Base-by-base conservation (phyloP, 2,329 filamentous ascomycete species). In the Phialophora expanda region DNA sequence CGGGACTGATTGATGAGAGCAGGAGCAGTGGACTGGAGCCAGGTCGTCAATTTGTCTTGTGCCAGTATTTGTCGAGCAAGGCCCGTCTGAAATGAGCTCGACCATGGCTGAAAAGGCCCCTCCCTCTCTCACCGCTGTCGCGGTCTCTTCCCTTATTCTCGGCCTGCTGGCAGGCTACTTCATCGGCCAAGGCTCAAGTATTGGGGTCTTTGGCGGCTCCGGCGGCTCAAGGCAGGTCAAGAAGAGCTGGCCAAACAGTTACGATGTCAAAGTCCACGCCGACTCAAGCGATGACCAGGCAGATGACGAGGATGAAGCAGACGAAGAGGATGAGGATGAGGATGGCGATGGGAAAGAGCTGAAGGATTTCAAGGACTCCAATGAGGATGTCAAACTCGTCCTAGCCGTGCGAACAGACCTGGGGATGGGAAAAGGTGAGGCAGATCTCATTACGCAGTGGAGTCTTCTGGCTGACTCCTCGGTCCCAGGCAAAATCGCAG, bases 371-470 rank as follows among this genome's bases (percentile, higher is more conserved):
- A 79, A 80, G 73, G 81, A 78, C 8, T 87, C 86, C 67, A 76
- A 76, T 12, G 93, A 97, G 78, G 93, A 97, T 78, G 97, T 94
- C 82, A 98, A 98, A 81, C 83, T 98, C 65, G 92, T 97, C 14
- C 82, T 99, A 38, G 92, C 97, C 3, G 94, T 98, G 62, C 83
- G 95, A 75, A 97, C 92, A 20, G 95, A 99, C 80, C 79, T 99
- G 74, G 94, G 94, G 73, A 99, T 99, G 95, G 95, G 91, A 9
- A 98, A 97, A 81, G 94, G 94, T 95, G 82, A 50, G 83, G 77
- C 55, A 26, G 41, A 12, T 26, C 12, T 22, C 41, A 17, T 4
- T 32, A 48, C 5, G 7, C 32, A 14, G n/a, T 41, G 63, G 41
- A 41, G 28, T 38, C 14, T 9, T 46, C 46, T 11, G 9, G 56